Evolutionary conservation across 495 filamentous ascomycete genomes (phyloP).

Genomic region (Neurospora sp.): DNA sequence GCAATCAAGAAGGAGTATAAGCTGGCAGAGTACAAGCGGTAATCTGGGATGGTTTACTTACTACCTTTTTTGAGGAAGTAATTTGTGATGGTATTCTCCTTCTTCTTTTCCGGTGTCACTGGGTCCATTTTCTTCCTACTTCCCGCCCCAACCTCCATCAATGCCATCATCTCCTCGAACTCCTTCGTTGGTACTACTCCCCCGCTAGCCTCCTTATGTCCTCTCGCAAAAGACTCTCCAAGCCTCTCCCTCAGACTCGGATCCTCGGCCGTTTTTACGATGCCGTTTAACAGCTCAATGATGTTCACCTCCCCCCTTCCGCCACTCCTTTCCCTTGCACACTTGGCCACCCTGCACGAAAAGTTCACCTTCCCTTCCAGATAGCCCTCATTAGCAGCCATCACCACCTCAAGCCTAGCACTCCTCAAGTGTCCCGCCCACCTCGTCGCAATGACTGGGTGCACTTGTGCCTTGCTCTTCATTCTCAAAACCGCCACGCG

Average conservation of each 20-base stretch:
- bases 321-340: slow-evolving; percentile 22
- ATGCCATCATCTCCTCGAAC: slow-evolving; percentile 47
- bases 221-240: slow-evolving; percentile 45
- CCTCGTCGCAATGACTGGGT: slow-evolving; percentile 48
- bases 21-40: slow-evolving; percentile 2
- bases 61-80: neutral
- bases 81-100: neutral
- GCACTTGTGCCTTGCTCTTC: slow-evolving; percentile 41
- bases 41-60: neutral
- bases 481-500: slow-evolving; percentile 49
- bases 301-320: slow-evolving; percentile 42
- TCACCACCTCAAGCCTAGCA: slow-evolving; percentile 41
- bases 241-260: slow-evolving; percentile 35
- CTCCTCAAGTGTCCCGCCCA: slow-evolving; percentile 45
- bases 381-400: slow-evolving; percentile 51
- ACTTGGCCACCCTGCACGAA: slow-evolving; percentile 44
- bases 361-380: slow-evolving; percentile 46
- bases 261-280: slow-evolving; percentile 29
- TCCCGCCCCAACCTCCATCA: slow-evolving; percentile 44
- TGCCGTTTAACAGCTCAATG: slow-evolving; percentile 37
- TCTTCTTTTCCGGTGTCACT: neutral
- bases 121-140: slow-evolving; percentile 11
- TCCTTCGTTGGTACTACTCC: slow-evolving; percentile 41
- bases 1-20: slow-evolving; percentile 18
- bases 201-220: slow-evolving; percentile 49